Evolutionary conservation across 1,139 yeast species (phyloP).

Genomic region (Kurtzmaniella quercitrusa): DNA sequence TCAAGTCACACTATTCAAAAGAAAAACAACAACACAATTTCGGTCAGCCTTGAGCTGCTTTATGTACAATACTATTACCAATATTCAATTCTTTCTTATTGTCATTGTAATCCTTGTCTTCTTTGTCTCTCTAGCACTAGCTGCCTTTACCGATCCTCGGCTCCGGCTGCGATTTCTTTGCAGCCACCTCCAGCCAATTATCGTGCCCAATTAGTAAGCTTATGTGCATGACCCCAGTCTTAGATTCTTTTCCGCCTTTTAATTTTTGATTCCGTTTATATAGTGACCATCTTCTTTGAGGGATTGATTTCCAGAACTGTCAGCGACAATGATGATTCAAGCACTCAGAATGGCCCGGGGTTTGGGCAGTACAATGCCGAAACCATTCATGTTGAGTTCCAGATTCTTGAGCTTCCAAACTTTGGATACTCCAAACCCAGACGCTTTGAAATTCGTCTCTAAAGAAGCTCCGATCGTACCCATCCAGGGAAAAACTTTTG

Average conservation of each 20-base stretch:
- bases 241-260: background rate
- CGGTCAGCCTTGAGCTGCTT: too few species aligned
- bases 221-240: background rate
- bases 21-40: too few species aligned
- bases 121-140: too few species aligned
- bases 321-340: background rate
- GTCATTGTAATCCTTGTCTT: too few species aligned
- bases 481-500: conserved; percentile 53
- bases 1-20: too few species aligned
- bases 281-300: background rate
- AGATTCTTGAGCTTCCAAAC: conserved; percentile 38
- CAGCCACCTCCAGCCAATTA: background rate
- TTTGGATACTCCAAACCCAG: conserved; percentile 78
- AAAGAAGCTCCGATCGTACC: conserved; percentile 55
- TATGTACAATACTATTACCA: too few species aligned
- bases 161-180: background rate
- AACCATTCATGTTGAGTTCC: background rate
- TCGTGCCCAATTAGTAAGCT: background rate
- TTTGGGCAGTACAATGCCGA: background rate
- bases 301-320: background rate
- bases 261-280: background rate
- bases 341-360: background rate
- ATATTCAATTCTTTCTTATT: too few species aligned
- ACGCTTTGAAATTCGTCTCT: conserved; percentile 77
- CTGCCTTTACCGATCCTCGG: background rate